Evolutionary conservation across 2,329 filamentous ascomycete genomes (phyloP), one percentile per base, ranked within the genome.

Genomic region (Colletotrichum sp.): DNA sequence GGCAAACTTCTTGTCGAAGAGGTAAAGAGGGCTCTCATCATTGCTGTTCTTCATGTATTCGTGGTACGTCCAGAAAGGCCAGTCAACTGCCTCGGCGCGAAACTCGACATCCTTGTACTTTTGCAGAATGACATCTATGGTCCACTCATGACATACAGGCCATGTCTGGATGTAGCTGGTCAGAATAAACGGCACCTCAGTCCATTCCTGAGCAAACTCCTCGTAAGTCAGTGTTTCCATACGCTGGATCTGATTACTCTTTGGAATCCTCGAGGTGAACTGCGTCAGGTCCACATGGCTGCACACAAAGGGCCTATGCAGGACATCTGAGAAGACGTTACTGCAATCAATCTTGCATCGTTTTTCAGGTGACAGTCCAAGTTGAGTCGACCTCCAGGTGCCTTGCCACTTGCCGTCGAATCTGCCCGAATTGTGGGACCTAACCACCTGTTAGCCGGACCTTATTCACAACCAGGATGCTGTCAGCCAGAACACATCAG

Each of bases 51-150:
- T 87, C 93, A 98, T 95, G 84, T 98, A 99, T 59, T 92, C 87
- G 77, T 93, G 87, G 83, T 98, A 98, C 0, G 91, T 94, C n/a
- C 89, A 87, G 77, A 98, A 90, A 0, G 93, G 91, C 96, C 96
- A 98, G 85, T 98, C 95, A 7, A 98, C 96, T 1, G 96, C 94
- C 87, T 98, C 97, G 12, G 96, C 96, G 55, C 95, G 92, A 84
- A 98, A 98, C 66, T 90, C 89, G 4, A 93, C 89, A 65, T 92
- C 85, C 1, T 89, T 87, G 82, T 96, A 95, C 75, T 88, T 86
- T n/a, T 87, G 80, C 1, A 94, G 86, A 1, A 98, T 88, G 12
- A 85, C 85, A n/a, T 93, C 89, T 13, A 94, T 89, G 4, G 90
- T 93, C 96, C 96, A 98, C 32, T 90, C 86, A 48, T 89, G 87